Percentiles rank a stretch among this genome's conserved stretches.
Evolutionary conservation across 2,329 filamentous ascomycete genomes (phyloP).

Genomic region (Myriosclerotinia curreyana): DNA sequence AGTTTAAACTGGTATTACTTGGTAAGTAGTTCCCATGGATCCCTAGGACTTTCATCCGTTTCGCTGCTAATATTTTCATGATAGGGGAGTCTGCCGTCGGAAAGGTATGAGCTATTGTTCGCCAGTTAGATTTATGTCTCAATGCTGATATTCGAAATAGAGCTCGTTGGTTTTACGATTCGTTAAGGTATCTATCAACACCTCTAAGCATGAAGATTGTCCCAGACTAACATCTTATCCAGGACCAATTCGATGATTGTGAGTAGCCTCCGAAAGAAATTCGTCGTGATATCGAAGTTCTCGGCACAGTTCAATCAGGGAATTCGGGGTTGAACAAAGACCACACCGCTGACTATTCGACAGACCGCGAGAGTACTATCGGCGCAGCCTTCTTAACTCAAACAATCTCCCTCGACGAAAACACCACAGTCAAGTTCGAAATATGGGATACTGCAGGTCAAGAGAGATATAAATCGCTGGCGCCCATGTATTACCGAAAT

Average conservation of each 20-base stretch:
- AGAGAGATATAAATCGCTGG: constrained; percentile 97
- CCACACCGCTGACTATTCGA: constrained; percentile 3
- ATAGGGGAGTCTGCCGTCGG: constrained; percentile 96
- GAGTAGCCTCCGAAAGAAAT: constrained; percentile 17
- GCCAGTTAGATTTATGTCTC: constrained; percentile 16
- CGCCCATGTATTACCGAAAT: constrained; percentile 99
- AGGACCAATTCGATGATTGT: constrained; percentile 96
- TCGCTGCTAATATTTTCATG: constrained; percentile 42
- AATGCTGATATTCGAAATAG: constrained; percentile 47
- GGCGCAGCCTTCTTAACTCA: constrained; percentile 96
- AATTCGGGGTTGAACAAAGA: constrained; percentile 3
- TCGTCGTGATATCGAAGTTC: neutral
- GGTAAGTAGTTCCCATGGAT: constrained; percentile 57
- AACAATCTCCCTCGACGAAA: constrained; percentile 96
- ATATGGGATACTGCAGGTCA: constrained; percentile 99
- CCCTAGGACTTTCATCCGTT: neutral
- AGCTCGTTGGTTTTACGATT: constrained; percentile 97
- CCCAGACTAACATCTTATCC: constrained; percentile 22
- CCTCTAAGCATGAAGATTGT: neutral
- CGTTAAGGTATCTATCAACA: constrained; percentile 71
- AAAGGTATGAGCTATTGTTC: constrained; percentile 64
- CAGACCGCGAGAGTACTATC: constrained; percentile 38
- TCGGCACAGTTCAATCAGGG: neutral
- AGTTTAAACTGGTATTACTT: constrained; percentile 97
- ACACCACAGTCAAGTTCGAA: constrained; percentile 98